Base-by-base conservation (phyloP, 805 yeast genomes). In the Saccharomycopsis oosterbeekiorum region DNA sequence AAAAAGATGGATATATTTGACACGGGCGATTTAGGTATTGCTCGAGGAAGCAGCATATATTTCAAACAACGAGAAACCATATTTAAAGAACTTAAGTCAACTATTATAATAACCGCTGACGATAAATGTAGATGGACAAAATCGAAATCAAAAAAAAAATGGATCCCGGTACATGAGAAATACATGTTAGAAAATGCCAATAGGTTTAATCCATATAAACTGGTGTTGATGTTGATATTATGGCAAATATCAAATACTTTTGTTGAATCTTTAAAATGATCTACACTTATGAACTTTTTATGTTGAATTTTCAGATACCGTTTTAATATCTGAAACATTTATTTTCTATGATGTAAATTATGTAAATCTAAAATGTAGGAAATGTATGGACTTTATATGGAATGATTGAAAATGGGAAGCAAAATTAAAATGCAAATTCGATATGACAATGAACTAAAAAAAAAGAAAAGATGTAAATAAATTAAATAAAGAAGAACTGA, bases 11-110 rank as follows among this genome's bases (percentile, higher is more conserved):
- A 92, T 70, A 82, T 89, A 0, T 89, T 89, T 70, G 86, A 94
- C 4, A 74, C 81, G 4, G 89, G 84, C 19, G 97, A 92, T 72
- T 73, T 92, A 56, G 97, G 97, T 1, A 81, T 92, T 1, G 90
- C 92, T 39, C 75, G 96, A 64, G 97, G 97, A 0, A 81, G 85
- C 62, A 80, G 89, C 0, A 70, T 77, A 36, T 92, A 89, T 71
- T 70, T 88, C 26, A 75, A 74, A 17, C 76, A 77, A 55, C 74
- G 87, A 59, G 71, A 73, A 3, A 70, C 73, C 24, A 66, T 80
- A 65, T 64, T 75, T 63, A 64, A 71, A 67, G 62, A 75, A 17
- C 65, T 67, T 65, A 66, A 66, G 60, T 47, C 53, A 11, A 24
- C 2, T 12, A 47, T 26, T 4, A 26, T 19, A 21, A 47, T 47